phyloP scores from a whole-genome alignment of 1,284 basidiomycete species.

The Polyporus tsugae region DNA sequence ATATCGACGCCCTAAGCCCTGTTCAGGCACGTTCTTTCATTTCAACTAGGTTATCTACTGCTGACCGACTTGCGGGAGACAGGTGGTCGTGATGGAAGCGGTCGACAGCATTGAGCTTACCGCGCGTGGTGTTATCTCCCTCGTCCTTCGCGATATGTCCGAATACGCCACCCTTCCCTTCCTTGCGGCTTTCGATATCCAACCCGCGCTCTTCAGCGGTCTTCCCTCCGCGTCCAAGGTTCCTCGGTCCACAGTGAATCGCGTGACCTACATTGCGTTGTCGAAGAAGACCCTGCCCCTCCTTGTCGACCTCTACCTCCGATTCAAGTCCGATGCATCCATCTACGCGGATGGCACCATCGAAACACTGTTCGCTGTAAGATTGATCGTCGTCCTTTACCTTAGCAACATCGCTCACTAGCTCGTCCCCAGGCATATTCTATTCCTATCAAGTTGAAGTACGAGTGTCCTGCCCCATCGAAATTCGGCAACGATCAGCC shows the following conservation, averaged over 20 bases:
- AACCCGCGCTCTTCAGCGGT: constrained; percentile 36
- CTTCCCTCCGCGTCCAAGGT: constrained; percentile 43
- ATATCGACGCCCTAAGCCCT: constrained; percentile 85
- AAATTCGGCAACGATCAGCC: constrained; percentile 88
- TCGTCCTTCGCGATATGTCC: constrained; percentile 84
- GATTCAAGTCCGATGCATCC: constrained; percentile 63
- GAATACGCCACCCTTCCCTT: constrained; percentile 90
- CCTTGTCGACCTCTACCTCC: constrained; percentile 76
- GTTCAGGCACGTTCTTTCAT: constrained; percentile 66
- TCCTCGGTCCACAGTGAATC: constrained; percentile 51
- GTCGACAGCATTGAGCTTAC: constrained; percentile 74
- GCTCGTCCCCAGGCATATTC: constrained; percentile 73
- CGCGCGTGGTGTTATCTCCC: constrained; percentile 68
- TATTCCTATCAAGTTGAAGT: constrained; percentile 93
- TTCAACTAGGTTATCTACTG: background rate
- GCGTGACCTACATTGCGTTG: constrained; percentile 88
- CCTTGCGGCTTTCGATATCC: constrained; percentile 74
- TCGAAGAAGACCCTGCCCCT: constrained; percentile 89
- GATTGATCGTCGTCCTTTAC: constrained; percentile 33
- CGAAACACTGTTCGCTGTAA: constrained; percentile 82
- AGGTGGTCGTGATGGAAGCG: constrained; percentile 77
- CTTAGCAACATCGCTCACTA: constrained; percentile 9
- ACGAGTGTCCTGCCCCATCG: constrained; percentile 89
- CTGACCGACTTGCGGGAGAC: constrained; percentile 25
- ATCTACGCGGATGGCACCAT: constrained; percentile 87